Base-by-base conservation (phyloP, 106 monocot species). In the Gastrodia elata region DNA sequence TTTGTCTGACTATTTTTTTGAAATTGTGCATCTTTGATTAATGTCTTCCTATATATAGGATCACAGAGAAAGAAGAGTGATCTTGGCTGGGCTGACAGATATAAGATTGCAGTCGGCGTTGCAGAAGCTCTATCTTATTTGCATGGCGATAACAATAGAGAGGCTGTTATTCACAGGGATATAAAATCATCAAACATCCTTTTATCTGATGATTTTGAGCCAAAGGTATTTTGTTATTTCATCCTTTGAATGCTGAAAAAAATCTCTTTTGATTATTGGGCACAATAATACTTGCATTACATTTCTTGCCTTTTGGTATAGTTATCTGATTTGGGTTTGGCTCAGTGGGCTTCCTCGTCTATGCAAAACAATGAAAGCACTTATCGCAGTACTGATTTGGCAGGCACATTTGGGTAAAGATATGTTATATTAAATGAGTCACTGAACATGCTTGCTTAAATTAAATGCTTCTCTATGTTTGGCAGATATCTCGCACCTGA, bases 111-210 rank as follows among this genome's bases (percentile, higher is more conserved):
- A 8, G 52, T 88, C 28, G 90, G 90, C 2, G 73, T 88, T 37
- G 87, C 90, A 4, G 82, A 84, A 67, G 94, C 90, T 41, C 76
- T 94, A 6, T 79, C 82, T 56, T 88, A 88, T 75, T 74, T 94
- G 11, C 94, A 94, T 34, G 71, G 80, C 49, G 38, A 65, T 65
- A 64, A 59, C 58, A 83, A 49, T 73, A 32, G 70, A 39, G 68
- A 68, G 32, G 74, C 84, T 71, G 90, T 94, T 55, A 88, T 94
- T 52, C 94, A 94, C 46, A 74, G 90, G 74, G 94, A 94, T 79
- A 90, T 94, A 7, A 94, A 94, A 64, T 94, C 94, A n/a, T 94
- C 94, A 57, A 94, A 94, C 69, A 86, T 94, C 28, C 94, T 94
- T 67, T 73, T 94, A 46, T 74, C 82, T 44, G 82, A 82, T 36